A percentile compares a stretch with the other conserved stretches of the same genome.
Evolutionary conservation across 2,329 filamentous ascomycete genomes (phyloP).

Genomic region (Ascochyta lentis): DNA sequence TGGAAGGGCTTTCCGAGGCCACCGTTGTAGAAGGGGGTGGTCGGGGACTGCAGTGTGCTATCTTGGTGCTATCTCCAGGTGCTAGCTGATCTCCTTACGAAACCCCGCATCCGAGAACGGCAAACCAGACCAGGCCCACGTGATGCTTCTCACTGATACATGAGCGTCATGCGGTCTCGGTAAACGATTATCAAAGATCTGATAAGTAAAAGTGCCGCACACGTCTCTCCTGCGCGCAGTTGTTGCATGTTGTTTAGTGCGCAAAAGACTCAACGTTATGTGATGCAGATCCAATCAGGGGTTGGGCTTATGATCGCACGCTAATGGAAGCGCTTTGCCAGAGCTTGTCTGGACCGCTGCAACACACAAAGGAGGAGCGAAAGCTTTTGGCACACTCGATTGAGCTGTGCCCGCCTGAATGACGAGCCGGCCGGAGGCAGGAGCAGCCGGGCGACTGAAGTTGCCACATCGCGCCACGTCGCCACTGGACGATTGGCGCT

Average conservation of each 20-base stretch:
- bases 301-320: not conserved
- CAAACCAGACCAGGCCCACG: slow-evolving; percentile 12
- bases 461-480: not conserved
- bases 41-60: slow-evolving; percentile 1
- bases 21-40: not conserved
- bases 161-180: not conserved
- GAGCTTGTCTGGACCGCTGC: slow-evolving; percentile 5
- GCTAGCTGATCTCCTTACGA: slow-evolving; percentile 1
- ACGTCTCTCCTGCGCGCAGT: not conserved
- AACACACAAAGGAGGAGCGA: not conserved
- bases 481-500: not conserved
- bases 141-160: not conserved
- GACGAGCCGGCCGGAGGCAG: not conserved
- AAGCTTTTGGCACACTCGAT: not conserved
- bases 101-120: slow-evolving; percentile 18
- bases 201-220: not conserved
- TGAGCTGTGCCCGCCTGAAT: not conserved
- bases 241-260: not conserved
- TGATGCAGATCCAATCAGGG: slow-evolving; percentile 2
- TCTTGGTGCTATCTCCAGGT: slow-evolving; percentile 12
- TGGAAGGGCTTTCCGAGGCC: not conserved
- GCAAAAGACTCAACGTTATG: not conserved
- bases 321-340: not conserved
- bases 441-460: not conserved
- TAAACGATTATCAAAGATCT: not conserved